Evolutionary conservation across 305 asterid genomes (phyloP), one percentile per base, ranked within the genome.

Genomic region (Fraxinus angustifolia): DNA sequence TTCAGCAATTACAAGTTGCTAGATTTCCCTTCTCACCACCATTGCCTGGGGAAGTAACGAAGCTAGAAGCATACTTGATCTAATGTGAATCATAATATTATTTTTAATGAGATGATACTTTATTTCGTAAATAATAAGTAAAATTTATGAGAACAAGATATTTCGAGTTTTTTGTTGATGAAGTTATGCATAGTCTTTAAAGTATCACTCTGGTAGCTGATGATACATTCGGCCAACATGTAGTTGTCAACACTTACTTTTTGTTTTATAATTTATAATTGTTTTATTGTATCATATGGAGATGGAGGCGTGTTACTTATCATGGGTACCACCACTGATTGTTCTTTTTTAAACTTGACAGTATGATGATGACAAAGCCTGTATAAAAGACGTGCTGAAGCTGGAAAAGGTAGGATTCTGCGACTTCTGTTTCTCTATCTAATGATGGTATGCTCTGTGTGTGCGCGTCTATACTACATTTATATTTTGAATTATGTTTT

Each of bases 311-410:
- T 30, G 40, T 30, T 65, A 30, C 40, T 12, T 68, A 31, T 68
- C 74, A 14, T 68, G 10, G n/a, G 74, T 68, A 68, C 40, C 21
- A 28, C 23, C 40, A 12, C 23, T 50, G 38, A 68, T 19, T 30
- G 21, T 30, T 28, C 82, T 7, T 77, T 78, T 79, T 80, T 65
- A 65, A 85, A 81, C 6, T 77, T 74, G 84, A 85, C 91, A 95
- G 99, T 95, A 91, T 80, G 96, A 94, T 82, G 97, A 92, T 76
- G 97, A 92, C 86, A 95, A 91, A 82, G 78, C 91, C 34, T 88
- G 79, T 45, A 76, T 95, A 82, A 95, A 94, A 91, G 98, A 94
- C 80, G 88, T 76, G 23, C 48, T 95, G 86, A 95, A 95, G 91
- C 90, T 85, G 81, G 97, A 90, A 83, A 90, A 92, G 95, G 99